phyloP scores from a whole-genome alignment of 306 rosid genomes.

The Vigna radiata region DNA sequence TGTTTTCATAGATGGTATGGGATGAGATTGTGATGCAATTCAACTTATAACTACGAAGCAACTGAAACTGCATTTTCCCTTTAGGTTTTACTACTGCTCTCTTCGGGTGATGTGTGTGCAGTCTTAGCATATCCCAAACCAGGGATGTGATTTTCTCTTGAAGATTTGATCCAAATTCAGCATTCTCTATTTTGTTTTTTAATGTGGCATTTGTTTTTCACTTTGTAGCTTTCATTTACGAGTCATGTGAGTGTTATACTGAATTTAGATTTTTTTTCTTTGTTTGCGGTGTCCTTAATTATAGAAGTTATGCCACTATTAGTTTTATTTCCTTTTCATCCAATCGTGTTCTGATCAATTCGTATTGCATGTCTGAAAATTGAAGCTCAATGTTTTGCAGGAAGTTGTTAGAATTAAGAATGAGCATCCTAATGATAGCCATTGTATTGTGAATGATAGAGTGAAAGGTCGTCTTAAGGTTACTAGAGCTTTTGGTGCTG shows the following conservation, averaged over 20 bases:
- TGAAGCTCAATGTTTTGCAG: conserved; percentile 52
- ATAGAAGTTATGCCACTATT: not conserved
- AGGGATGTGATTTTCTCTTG: not conserved
- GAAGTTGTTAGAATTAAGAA: conserved; percentile 80
- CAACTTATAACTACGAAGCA: too few relatives aligned
- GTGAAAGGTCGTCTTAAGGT: conserved; percentile 95
- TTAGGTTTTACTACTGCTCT: not conserved
- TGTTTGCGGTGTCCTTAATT: conserved; percentile 20
- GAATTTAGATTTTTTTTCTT: not conserved
- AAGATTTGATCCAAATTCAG: not conserved
- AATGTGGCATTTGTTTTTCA: not conserved
- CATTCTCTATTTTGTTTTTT: not conserved
- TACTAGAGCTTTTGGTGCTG: conserved; percentile 93
- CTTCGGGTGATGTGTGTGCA: not conserved
- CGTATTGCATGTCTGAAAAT: conserved; percentile 33
- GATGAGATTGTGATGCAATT: conserved; percentile 98
- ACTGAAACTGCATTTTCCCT: not conserved
- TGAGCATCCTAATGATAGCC: conserved; percentile 88
- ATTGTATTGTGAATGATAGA: conserved; percentile 83
- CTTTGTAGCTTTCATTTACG: not conserved
- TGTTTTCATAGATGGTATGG: conserved; percentile 68
- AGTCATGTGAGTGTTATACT: conserved; percentile 9
- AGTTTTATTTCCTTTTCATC: conserved; percentile 23
- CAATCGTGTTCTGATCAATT: conserved; percentile 31
- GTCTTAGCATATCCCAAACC: not conserved